Evolutionary conservation across 2,329 filamentous ascomycete genomes (phyloP), one percentile per base, ranked within the genome.

Genomic region (Parafenestella ontariensis): DNA sequence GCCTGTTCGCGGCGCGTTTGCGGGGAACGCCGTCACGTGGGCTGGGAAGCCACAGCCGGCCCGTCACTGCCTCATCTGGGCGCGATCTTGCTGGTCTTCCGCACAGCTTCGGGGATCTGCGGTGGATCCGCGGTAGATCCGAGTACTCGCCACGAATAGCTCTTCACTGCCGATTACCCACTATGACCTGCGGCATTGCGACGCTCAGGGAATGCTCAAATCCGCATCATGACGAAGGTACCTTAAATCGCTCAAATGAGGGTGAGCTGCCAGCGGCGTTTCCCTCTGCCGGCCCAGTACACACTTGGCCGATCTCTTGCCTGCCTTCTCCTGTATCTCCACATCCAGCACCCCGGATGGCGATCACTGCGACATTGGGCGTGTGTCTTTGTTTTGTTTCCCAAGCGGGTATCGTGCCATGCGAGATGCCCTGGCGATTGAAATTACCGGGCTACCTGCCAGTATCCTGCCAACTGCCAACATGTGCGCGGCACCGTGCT

Each of bases 311-410:
- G 42, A 51, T 53, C 47, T 24, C 31, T 52, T 41, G 31, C 31
- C 58, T 42, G 37, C 31, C 17, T 41, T 43, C 51, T 45, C 39
- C 46, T 52, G 47, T 21, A 46, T 44, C 41, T 54, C 60, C 58
- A 39, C 44, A 59, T 62, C 20, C 50, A 64, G 64, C 41, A 46
- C 39, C 62, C 64, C 58, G 44, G 49, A 17, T 21, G 58, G 23
- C 49, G 62, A 69, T 70, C 67, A 47, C 50, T 65, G 54, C 63
- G 55, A 47, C 26, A 60, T 62, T 51, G 23, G 52, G 54, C 15
- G 2, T 24, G 39, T 21, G 28, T 28, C 15, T 56, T 44, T 50
- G 44, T 48, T 55, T 58, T 57, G 17, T 52, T 21, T 47, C 56
- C 56, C 48, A 62, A 61, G 37, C 34, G 40, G 56, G 59, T 51